phyloP scores from a whole-genome alignment of 768 basidiomycete species.

The Trametes gibbosa region DNA sequence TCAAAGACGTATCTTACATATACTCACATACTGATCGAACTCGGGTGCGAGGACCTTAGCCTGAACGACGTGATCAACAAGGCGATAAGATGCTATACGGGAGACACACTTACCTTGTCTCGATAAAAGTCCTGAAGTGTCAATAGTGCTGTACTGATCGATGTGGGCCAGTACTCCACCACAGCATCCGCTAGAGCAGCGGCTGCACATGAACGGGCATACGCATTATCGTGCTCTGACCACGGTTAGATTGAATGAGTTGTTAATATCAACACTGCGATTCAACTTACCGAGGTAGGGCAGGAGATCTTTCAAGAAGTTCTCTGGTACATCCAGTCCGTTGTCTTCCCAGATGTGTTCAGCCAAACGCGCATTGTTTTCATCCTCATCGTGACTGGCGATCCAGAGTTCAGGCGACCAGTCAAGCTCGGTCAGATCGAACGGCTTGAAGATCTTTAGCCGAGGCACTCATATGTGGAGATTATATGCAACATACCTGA shows the following conservation, averaged over 20 bases:
- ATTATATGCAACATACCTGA: constrained; percentile 52
- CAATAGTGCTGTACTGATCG: constrained; percentile 43
- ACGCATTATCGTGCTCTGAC: constrained; percentile 73
- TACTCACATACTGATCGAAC: constrained; percentile 85
- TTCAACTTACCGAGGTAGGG: constrained; percentile 60
- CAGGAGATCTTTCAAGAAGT: constrained; percentile 55
- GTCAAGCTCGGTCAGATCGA: constrained; percentile 92
- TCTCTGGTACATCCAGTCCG: constrained; percentile 81
- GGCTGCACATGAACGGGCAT: constrained; percentile 74
- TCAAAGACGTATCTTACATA: neutral
- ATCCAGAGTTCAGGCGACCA: constrained; percentile 91
- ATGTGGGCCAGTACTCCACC: constrained; percentile 61
- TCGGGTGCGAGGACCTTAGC: constrained; percentile 87
- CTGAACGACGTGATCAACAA: constrained; percentile 34
- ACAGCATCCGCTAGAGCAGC: constrained; percentile 75
- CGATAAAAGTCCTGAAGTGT: constrained; percentile 72
- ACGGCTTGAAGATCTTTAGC: constrained; percentile 50
- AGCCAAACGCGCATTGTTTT: constrained; percentile 84
- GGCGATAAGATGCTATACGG: neutral
- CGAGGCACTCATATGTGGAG: neutral
- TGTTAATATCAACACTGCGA: neutral
- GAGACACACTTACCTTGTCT: constrained; percentile 58
- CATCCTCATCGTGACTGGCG: constrained; percentile 84
- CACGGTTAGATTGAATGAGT: neutral
- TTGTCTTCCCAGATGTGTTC: constrained; percentile 92